Evolutionary conservation across 2,329 filamentous ascomycete genomes (phyloP), one percentile per base, ranked within the genome.

Genomic region (Cordyceps javanica): DNA sequence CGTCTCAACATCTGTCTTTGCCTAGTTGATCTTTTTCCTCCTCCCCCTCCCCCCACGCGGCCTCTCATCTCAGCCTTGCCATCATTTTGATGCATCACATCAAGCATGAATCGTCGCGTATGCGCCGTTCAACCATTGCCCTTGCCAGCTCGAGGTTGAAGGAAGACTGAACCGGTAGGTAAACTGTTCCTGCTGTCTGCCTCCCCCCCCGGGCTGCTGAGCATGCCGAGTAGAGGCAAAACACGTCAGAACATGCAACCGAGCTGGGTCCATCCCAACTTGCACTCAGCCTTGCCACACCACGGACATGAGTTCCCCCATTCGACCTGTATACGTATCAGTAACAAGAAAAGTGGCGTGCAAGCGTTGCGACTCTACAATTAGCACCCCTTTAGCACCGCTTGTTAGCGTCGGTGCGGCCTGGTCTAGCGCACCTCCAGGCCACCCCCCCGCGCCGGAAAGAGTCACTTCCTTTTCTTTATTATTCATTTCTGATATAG

Each of bases 231-330:
- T 11, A 32, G 30, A 32, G 30, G 30, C 30, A 32, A 6, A 32
- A 11, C 6, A 32, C 14, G 41, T 21, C 19, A 34, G n/a, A 21
- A 13, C 13, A 30, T 16, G 26, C 14, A 8, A 14, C 21, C 44
- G 25, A 46, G 34, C 46, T 10, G 21, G 48, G 34, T 11, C 45
- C 39, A 49, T 48, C 51, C 39, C 44, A 23, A 48, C 44, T 44
- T 53, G 25, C 7, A 19, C n/a, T 41, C 53, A 55, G 53, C 53
- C 53, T 55, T 55, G 53, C 52, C 28, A 48, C 42, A 28, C 53
- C 44, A 55, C 53, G 25, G 53, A 55, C 53, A 49, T 41, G 30
- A 55, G 42, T 48, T 54, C 34, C 42, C 36, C 32, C 25, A 55
- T 55, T 48, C 30, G 21, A 46, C 26, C 4, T 51, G 23, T 39